Evolutionary conservation across 148 eudicot species (phyloP), one percentile per base, ranked within the genome.

Genomic region (Bassia scoparia): DNA sequence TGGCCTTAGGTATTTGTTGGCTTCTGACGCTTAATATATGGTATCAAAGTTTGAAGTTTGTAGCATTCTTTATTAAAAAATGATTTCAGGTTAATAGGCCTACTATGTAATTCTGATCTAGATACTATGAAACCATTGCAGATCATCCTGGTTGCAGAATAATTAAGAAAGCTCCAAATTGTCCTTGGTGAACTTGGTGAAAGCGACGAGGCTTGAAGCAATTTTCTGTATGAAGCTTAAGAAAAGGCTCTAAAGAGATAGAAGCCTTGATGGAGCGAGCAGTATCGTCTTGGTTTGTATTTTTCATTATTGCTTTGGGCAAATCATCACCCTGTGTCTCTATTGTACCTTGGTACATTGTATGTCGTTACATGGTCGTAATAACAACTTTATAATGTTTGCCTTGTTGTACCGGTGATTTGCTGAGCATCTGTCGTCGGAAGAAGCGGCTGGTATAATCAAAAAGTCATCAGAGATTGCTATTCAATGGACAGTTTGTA

Each of bases 161-260:
- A 84, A n/a, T 85, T 69, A 91, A 87, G 81, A 86, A 89, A 80
- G 89, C 91, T 73, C 88, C 97, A 50, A 91, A 91, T n/a, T 79
- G 93, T 91, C 55, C 83, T 90, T 50, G 96, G 96, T 68, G 96
- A 90, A 83, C 85, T 90, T 44, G 97, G 97, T 91, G 72, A 89
- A 89, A 89, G 89, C 86, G 93, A 81, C 79, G n/a, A n/a, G n/a
- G n/a, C n/a, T n/a, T 91, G 65, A 91, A 91, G 68, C 97, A 91
- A 61, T 91, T 91, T 71, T 86, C 93, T 60, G 88, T 91, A 91
- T 91, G 97, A 91, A 91, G 83, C 93, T 91, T 74, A 91, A 91
- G 80, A 91, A 80, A 89, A 84, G 76, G 97, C 97, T 71, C 74
- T 91, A 59, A 80, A 83, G 56, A 33, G 33, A 68, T 26, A n/a